Evolutionary conservation across 169 alveolate genomes (phyloP), one percentile per base, ranked within the genome.

Genomic region (Neospora caninum): DNA sequence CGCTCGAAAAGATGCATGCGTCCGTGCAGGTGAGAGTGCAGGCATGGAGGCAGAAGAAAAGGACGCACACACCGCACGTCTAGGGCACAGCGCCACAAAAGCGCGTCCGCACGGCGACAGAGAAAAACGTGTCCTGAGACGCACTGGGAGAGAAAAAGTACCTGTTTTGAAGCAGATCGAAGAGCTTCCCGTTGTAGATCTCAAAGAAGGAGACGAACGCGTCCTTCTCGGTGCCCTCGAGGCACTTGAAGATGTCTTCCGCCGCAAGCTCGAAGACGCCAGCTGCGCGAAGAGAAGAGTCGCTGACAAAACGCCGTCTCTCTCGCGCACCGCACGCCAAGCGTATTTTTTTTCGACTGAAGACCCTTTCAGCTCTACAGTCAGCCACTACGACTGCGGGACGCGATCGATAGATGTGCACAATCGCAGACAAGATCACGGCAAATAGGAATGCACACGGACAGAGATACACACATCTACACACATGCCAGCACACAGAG

Each of bases 161-260:
- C 97, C 99, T 97, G 86, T 99, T 98, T 95, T 99, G 99, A 41
- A 99, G 98, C 80, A 99, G 97, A 97, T 99, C 99, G 93, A 97
- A 99, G 53, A 99, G 98, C 96, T 99, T 99, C 70, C 99, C 99
- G 94, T 99, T 99, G 96, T 99, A 99, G 86, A 99, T 99, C 96
- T 99, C 99, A 95, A 98, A 99, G 97, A 99, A 99, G 83, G 99
- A 98, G 49, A 99, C 98, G 94, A 95, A 58, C 34, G 91, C 96
- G 34, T 92, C 95, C 54, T 89, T 80, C 84, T 91, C 64, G 29
- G 9, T 10, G 20, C 58, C 80, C 31, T 43, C 83, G 39, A 95
- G 67, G 41, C 42, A 54, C n/a, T 64, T 10, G 69, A 95, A 95
- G 39, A 95, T 84, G 38, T 95, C 97, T 80, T 39, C 80, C 6